Evolutionary conservation across 176 grass and related monocot species (phyloP), one percentile per base, ranked within the genome.

Genomic region (Puya raimondii): DNA sequence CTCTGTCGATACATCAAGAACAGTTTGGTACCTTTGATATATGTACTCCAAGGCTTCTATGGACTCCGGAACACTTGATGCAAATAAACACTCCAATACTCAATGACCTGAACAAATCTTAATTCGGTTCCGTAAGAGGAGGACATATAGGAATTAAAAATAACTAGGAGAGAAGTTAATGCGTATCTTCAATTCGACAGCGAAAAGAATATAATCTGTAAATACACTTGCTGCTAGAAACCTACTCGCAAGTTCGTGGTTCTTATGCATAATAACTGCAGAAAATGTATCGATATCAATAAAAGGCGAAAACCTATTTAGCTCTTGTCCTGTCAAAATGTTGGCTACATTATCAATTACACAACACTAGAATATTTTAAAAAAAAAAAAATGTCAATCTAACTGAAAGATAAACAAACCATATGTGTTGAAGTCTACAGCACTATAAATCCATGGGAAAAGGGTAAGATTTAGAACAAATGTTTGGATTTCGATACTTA

Each of bases 51-150:
- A 99, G 94, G 74, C 87, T 93, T 86, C 90, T 93, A 66, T 93
- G 94, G 76, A 83, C 84, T 77, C 90, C 87, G 64, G 94, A 99
- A 82, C 94, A 99, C 78, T 93, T 99, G 84, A 99, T 99, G 73
- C 87, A 99, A 82, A 99, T 88, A 82, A 99, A 99, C 74, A 88
- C 82, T 70, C 94, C 90, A 76, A 91, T 77, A 78, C 78, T 93
- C 51, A 91, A 25, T 63, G 94, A 99, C 49, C 94, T 99, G 78
- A 50, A 63, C 21, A 42, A 42, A 18, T 61, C 56, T 2, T 21
- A 20, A 61, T 61, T 61, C n/a, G 56, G 56, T 22, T 61, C 16
- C 17, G 2, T 61, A 18, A 61, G 56, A 61, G 9, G 4, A 10
- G 10, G n/a, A 9, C 12, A 9, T 61, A 47, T 65, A 2, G 33